Evolutionary conservation across 176 grass and related monocot genomes (phyloP).

Genomic region (Elaeis guineensis): DNA sequence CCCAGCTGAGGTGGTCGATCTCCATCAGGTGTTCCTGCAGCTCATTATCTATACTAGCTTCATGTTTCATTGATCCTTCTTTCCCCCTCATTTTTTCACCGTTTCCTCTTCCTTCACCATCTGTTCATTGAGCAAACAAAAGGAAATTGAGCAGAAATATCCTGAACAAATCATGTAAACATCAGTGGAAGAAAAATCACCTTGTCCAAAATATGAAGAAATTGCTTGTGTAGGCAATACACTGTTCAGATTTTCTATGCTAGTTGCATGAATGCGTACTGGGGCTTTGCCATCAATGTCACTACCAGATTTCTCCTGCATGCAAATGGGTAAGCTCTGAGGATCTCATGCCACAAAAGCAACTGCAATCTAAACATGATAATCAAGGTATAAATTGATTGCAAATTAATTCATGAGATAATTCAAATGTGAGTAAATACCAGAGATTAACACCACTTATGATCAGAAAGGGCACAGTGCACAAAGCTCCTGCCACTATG

Average conservation of each 20-base stretch:
- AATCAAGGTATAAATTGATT: too few relatives aligned
- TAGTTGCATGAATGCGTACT: neutral
- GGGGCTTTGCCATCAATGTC: neutral
- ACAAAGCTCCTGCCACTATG: too few relatives aligned
- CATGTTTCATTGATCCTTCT: neutral
- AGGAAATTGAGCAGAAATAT: slow-evolving; percentile 2
- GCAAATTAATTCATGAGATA: too few relatives aligned
- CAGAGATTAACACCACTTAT: too few relatives aligned
- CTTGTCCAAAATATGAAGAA: slow-evolving; percentile 12
- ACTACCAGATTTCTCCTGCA: neutral
- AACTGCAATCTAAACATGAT: too few relatives aligned
- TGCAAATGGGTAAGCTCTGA: neutral
- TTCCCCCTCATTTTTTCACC: slow-evolving; percentile 5
- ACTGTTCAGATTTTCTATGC: neutral
- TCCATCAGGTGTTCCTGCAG: slow-evolving; percentile 25
- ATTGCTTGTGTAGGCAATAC: neutral
- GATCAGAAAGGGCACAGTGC: too few relatives aligned
- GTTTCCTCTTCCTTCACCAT: slow-evolving; percentile 5
- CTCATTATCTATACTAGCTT: slow-evolving; percentile 7
- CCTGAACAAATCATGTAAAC: too few relatives aligned
- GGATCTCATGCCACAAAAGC: too few relatives aligned
- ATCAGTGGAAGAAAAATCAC: slow-evolving; percentile 20
- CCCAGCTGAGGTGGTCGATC: slow-evolving; percentile 6
- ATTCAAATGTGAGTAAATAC: too few relatives aligned
- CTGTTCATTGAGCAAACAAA: slow-evolving; percentile 29